Conservation (phyloP, 345 rosid species). For the Citrus australasica region DNA sequence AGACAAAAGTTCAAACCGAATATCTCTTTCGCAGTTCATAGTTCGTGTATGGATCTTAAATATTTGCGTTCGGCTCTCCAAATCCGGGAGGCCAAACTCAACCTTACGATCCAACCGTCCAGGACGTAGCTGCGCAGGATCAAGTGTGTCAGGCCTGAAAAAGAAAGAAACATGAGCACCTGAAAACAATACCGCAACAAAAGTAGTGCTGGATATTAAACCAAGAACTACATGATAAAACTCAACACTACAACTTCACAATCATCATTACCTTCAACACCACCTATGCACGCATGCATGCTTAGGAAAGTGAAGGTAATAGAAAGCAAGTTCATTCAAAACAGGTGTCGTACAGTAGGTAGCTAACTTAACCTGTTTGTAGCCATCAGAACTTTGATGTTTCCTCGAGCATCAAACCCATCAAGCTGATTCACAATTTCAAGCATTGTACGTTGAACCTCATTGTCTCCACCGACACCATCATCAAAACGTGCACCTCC, state of each 20-base stretch:
- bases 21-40: slow-evolving; percentile 85
- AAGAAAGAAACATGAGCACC: not conserved
- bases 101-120: slow-evolving; percentile 92
- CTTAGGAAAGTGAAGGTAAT: not conserved
- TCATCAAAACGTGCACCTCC: slow-evolving; percentile 90
- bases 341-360: too few species aligned
- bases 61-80: slow-evolving; percentile 88
- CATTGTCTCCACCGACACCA: slow-evolving; percentile 79
- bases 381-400: slow-evolving; percentile 96
- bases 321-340: not conserved
- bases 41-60: slow-evolving; percentile 93
- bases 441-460: slow-evolving; percentile 83
- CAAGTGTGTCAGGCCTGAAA: slow-evolving; percentile 87
- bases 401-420: slow-evolving; percentile 80
- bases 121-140: slow-evolving; percentile 92
- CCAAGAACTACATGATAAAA: not conserved
- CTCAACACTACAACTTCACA: not conserved
- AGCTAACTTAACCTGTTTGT: slow-evolving; percentile 67
- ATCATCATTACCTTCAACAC: not conserved
- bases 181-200: not conserved
- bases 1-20: slow-evolving; percentile 85
- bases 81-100: slow-evolving; percentile 93
- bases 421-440: slow-evolving; percentile 44
- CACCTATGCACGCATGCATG: not conserved
- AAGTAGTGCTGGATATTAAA: not conserved